Percentiles rank a stretch among this genome's conserved stretches.
Conservation (phyloP, 2,329 filamentous ascomycete genomes). For the Zymoseptoria pseudotritici region DNA sequence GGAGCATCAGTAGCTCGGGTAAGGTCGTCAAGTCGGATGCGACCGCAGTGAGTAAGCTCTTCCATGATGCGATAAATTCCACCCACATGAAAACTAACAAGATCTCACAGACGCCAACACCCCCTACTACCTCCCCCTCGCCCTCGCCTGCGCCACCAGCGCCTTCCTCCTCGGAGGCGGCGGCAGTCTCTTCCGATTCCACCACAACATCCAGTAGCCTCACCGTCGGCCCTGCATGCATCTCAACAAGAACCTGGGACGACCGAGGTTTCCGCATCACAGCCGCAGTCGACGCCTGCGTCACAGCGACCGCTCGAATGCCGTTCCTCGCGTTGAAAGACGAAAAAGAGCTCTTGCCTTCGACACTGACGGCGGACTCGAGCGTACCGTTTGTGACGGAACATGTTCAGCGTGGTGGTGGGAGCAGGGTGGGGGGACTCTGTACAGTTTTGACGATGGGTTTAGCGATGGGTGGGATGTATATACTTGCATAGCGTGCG, state of each 20-base stretch:
- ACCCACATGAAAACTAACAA: not conserved
- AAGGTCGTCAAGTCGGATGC: conserved; percentile 69
- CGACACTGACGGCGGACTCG: not conserved
- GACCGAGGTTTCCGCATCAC: not conserved
- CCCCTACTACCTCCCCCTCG: not conserved
- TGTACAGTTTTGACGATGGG: not conserved
- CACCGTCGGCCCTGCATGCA: not conserved
- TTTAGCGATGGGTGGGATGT: not conserved
- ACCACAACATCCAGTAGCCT: not conserved
- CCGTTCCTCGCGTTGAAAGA: not conserved
- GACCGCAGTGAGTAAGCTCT: conserved; percentile 56
- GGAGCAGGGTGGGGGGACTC: not conserved
- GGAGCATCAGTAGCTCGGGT: conserved; percentile 69
- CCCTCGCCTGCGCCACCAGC: not conserved
- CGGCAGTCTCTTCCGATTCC: not conserved
- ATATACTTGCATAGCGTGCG: not conserved
- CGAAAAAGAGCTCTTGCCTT: not conserved
- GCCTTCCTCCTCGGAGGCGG: not conserved
- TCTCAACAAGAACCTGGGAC: not conserved
- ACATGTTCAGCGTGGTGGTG: not conserved
- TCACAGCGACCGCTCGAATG: not conserved
- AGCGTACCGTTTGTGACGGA: not conserved
- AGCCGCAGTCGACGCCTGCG: not conserved
- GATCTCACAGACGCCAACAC: not conserved
- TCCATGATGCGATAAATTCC: not conserved